phyloP scores from a whole-genome alignment of 495 filamentous ascomycete genomes.

The Copromyces sp. region DNA sequence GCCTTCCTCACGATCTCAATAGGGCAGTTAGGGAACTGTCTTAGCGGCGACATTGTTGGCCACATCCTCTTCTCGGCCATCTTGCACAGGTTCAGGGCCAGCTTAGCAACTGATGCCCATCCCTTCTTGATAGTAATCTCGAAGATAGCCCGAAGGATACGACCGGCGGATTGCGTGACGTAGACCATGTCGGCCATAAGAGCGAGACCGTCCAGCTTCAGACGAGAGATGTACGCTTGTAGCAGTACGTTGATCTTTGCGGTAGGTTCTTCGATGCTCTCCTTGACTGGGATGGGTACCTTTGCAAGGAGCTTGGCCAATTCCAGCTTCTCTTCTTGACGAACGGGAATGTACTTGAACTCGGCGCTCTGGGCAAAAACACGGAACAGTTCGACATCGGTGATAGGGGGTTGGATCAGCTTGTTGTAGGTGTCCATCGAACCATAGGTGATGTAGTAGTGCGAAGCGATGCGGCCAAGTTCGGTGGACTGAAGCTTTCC shows the following conservation, averaged over 20 bases:
- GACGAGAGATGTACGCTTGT: slow-evolving; percentile 91
- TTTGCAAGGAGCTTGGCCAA: slow-evolving; percentile 80
- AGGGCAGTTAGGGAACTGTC: slow-evolving; percentile 78
- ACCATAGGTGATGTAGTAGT: slow-evolving; percentile 95
- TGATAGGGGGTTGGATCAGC: slow-evolving; percentile 86
- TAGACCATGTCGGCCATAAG: slow-evolving; percentile 99
- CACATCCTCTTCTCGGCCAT: slow-evolving; percentile 99
- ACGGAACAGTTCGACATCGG: slow-evolving; percentile 88
- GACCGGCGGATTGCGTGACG: slow-evolving; percentile 93
- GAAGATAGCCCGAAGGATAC: slow-evolving; percentile 91
- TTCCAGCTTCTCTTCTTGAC: slow-evolving; percentile 95
- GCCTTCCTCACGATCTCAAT: slow-evolving; percentile 82
- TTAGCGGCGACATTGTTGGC: slow-evolving; percentile 92
- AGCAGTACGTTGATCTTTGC: slow-evolving; percentile 99
- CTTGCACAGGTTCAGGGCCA: slow-evolving; percentile 90
- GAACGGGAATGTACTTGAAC: slow-evolving; percentile 98
- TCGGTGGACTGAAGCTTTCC: slow-evolving; percentile 86
- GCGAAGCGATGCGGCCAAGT: slow-evolving; percentile 87
- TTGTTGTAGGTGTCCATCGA: slow-evolving; percentile 97
- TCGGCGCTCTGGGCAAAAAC: slow-evolving; percentile 97
- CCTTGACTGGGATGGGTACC: slow-evolving; percentile 94
- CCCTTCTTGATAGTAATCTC: slow-evolving; percentile 94
- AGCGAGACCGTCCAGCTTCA: slow-evolving; percentile 87
- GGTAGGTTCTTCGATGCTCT: slow-evolving; percentile 91
- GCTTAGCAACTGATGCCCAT: slow-evolving; percentile 89